Conservation (phyloP, 768 basidiomycete species). For the Leccinum barrowsii region DNA sequence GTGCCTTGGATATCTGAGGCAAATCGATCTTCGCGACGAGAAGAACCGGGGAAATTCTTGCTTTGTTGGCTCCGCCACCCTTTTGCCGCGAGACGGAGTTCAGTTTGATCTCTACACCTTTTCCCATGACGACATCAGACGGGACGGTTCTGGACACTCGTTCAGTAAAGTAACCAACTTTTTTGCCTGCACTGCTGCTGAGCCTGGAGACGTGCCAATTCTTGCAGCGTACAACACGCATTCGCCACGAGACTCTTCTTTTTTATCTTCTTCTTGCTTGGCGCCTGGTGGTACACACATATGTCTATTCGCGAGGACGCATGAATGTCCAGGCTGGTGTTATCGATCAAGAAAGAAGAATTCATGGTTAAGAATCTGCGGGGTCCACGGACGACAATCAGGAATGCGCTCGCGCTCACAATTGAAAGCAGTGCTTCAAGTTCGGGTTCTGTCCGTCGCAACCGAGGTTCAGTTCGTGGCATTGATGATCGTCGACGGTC, state of each 20-base stretch:
- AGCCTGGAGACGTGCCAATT: slow-evolving; percentile 49
- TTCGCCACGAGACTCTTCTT: slow-evolving; percentile 54
- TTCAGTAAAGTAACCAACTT: slow-evolving; percentile 34
- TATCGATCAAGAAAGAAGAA: background rate
- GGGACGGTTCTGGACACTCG: background rate
- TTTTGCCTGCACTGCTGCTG: slow-evolving; percentile 33
- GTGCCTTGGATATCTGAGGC: background rate
- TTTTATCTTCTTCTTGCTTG: slow-evolving; percentile 60
- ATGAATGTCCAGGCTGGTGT: slow-evolving; percentile 38
- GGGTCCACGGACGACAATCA: background rate
- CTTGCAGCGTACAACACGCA: slow-evolving; percentile 47
- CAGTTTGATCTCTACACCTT: slow-evolving; percentile 45
- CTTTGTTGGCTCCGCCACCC: slow-evolving; percentile 7
- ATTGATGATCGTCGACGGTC: slow-evolving; percentile 48
- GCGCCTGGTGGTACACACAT: slow-evolving; percentile 53
- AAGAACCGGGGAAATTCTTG: background rate
- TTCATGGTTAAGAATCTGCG: background rate
- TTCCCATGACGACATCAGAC: slow-evolving; percentile 9
- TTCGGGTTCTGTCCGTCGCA: slow-evolving; percentile 71
- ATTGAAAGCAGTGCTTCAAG: slow-evolving; percentile 45
- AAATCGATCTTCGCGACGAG: slow-evolving; percentile 23
- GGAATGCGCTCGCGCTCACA: slow-evolving; percentile 40
- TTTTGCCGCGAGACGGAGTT: slow-evolving; percentile 27
- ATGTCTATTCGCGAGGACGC: slow-evolving; percentile 45
- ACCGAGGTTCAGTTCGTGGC: slow-evolving; percentile 57